A percentile compares a stretch with the other conserved stretches of the same genome.
These are phyloP conservation scores for Persicaria maculosa DNA, from an alignment of 148 eudicot genomes.

Conservation along the genomic window DNA sequence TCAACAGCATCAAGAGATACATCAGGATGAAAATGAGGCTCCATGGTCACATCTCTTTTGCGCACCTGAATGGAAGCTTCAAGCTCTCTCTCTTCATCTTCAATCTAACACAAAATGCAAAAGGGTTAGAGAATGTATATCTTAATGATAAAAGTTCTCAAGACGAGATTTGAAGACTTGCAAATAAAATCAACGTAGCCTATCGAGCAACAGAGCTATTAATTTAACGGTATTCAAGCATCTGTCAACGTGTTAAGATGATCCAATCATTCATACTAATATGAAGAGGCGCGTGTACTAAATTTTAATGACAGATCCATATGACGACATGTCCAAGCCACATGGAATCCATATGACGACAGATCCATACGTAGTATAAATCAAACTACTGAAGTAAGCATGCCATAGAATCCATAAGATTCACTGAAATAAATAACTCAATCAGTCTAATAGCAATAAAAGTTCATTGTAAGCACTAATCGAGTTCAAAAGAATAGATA, in stretches of 20 bases:
- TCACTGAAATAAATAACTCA: neutral
- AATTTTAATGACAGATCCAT: neutral
- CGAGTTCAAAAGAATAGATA: neutral
- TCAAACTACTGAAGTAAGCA: neutral
- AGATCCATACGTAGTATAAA: neutral
- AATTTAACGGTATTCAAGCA: neutral
- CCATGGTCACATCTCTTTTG: too few relatives aligned
- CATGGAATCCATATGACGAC: too few relatives aligned
- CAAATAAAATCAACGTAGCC: neutral
- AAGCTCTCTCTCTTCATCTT: slow-evolving; percentile 92
- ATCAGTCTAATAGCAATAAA: neutral
- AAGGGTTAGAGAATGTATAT: slow-evolving; percentile 17
- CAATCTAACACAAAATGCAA: slow-evolving; percentile 46
- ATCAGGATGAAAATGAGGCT: too few relatives aligned
- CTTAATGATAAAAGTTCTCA: slow-evolving; percentile 13
- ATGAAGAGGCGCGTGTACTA: neutral
- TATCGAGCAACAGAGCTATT: neutral
- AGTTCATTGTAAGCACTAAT: neutral
- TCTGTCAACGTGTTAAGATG: neutral
- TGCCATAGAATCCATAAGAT: neutral
- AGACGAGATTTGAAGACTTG: neutral
- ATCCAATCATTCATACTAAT: neutral
- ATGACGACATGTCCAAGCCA: neutral
- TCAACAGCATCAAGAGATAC: too few relatives aligned
- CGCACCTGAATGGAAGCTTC: slow-evolving; percentile 54